These are phyloP conservation scores for Chimonanthus praecox DNA, from an alignment of 164 flowering plant genomes.

Conservation along the genomic window DNA sequence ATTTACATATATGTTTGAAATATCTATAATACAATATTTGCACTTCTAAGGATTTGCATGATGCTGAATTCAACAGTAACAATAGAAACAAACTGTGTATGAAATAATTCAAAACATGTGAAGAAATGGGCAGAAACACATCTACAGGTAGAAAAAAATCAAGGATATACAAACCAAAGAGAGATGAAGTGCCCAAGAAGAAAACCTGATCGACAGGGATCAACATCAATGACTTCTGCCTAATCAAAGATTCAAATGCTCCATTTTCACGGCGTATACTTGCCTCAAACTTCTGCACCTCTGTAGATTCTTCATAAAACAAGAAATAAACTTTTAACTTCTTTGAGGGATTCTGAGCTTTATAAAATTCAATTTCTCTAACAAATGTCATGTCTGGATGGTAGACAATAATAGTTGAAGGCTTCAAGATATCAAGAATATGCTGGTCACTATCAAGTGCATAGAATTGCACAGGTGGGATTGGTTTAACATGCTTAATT, in stretches of 20 bases:
- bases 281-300: slow-evolving; percentile 96
- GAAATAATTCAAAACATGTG: not conserved
- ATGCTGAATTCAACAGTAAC: not conserved
- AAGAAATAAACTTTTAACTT: slow-evolving; percentile 83
- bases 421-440: slow-evolving; percentile 72
- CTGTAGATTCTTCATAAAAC: slow-evolving; percentile 92
- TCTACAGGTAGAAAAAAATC: not conserved
- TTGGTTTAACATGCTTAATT: slow-evolving; percentile 27
- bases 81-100: not conserved
- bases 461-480: slow-evolving; percentile 74
- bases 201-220: slow-evolving; percentile 81
- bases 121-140: not conserved
- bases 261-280: slow-evolving; percentile 89
- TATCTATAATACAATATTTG: too few species aligned
- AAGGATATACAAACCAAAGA: slow-evolving; percentile 2
- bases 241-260: slow-evolving; percentile 91
- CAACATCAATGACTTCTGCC: slow-evolving; percentile 97
- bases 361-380: slow-evolving; percentile 87
- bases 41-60: too few species aligned
- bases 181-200: not conserved
- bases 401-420: slow-evolving; percentile 74
- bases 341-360: slow-evolving; percentile 76
- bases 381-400: slow-evolving; percentile 95
- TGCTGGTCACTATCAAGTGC: slow-evolving; percentile 73
- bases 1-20: too few species aligned